A percentile compares a stretch with the other conserved stretches of the same genome.
Evolutionary conservation across 495 filamentous ascomycete genomes (phyloP).

Genomic region (Lasiosphaeria miniovina): DNA sequence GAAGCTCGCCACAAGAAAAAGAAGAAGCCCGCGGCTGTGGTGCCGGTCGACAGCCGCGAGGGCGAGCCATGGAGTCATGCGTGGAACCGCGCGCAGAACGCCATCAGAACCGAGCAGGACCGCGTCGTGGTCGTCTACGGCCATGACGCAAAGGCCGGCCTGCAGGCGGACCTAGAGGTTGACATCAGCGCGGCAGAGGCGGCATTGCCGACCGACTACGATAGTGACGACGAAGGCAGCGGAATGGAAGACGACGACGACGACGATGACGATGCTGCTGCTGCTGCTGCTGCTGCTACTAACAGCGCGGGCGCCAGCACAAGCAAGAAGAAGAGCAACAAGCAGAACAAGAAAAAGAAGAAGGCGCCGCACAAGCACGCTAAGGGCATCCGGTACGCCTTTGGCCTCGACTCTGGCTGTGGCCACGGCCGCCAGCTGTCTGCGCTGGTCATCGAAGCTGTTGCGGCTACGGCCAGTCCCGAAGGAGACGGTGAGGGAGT

Average conservation of each 20-base stretch:
- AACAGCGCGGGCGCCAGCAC: not conserved
- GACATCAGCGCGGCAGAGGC: conserved; percentile 10
- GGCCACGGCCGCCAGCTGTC: conserved; percentile 69
- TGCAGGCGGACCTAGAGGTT: conserved; percentile 42
- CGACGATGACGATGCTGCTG: not conserved
- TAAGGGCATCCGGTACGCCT: conserved; percentile 55
- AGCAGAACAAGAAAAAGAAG: conserved; percentile 14
- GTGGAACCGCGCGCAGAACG: conserved; percentile 40
- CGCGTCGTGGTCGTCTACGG: conserved; percentile 70
- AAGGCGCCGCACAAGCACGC: not conserved
- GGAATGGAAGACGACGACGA: conserved; percentile 2
- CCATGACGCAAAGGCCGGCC: conserved; percentile 72
- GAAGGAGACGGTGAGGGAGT: conserved; percentile 2
- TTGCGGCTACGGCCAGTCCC: conserved; percentile 36
- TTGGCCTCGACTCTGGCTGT: conserved; percentile 83
- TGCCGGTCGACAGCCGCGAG: conserved; percentile 55
- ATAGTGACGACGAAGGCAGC: conserved; percentile 1
- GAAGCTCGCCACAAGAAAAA: conserved; percentile 9
- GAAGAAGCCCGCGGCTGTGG: conserved; percentile 37
- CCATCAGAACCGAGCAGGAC: conserved; percentile 12
- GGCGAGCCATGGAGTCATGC: conserved; percentile 69
- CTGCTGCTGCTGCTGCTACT: no score
- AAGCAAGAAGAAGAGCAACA: conserved; percentile 2
- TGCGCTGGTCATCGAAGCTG: conserved; percentile 70
- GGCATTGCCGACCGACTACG: conserved; percentile 29